Evolutionary conservation across 257 asterid genomes (phyloP), one percentile per base, ranked within the genome.

Genomic region (Solanum tarapatanum): DNA sequence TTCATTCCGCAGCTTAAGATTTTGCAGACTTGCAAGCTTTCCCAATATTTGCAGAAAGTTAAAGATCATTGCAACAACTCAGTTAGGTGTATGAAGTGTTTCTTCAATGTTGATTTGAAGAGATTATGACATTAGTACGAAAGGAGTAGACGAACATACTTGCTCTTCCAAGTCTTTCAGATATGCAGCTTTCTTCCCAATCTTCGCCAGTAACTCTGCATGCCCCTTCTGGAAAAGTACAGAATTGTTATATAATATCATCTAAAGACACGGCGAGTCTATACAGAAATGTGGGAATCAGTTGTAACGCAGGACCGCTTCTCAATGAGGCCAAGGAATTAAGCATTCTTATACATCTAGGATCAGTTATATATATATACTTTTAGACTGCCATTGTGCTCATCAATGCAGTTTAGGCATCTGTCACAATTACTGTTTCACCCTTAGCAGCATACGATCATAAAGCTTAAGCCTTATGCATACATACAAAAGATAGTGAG

Each of bases 81-180:
- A 76, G 83, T 76, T 39, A 39, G 83, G 23, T 36, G 83, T 1
- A 23, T 37, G 58, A 0, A 36, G 33, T 13, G 30, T 23, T 75
- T 75, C 19, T 36, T 75, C 83, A n/a, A 37, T 3, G 33, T 76
- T 76, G 33, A 76, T 76, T 76, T 39, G 33, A 36, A 76, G 58
- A 76, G 35, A 6, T 6, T 76, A 39, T 76, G 60, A 76, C 23
- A 76, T 11, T 76, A 39, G 19, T 23, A 83, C 0, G 16, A 26
- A 83, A 83, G 8, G 24, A 66, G 39, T 33, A 83, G 55, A 60
- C 26, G n/a, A 76, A 76, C 83, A 39, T 88, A 88, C 90, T 86
- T 88, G 90, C n/a, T 85, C 83, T 88, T 88, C 90, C 73, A 88
- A n/a, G 41, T 88, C 90, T 72, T 88, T 76, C 66, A 88, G 70